A percentile compares a stretch with the other conserved stretches of the same genome.
These are phyloP conservation scores for Melampsora occidentalis DNA, from an alignment of 1,284 basidiomycete species.

Conservation along the genomic window DNA sequence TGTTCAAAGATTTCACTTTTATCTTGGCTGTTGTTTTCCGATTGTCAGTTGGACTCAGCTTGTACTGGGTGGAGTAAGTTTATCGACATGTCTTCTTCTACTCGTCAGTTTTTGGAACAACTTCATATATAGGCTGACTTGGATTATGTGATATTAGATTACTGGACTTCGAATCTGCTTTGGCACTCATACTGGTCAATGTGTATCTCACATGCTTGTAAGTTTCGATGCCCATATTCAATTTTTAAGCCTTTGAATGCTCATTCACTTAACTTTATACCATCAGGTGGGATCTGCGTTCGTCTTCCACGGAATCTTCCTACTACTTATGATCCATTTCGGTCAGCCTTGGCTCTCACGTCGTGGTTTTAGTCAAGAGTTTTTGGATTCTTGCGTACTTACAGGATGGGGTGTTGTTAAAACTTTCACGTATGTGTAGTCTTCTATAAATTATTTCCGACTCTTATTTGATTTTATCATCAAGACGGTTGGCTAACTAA, in stretches of 20 bases:
- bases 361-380: slow-evolving; percentile 66
- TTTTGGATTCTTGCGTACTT: slow-evolving; percentile 85
- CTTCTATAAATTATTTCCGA: too few relatives aligned
- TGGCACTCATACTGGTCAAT: slow-evolving; percentile 65
- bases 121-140: slow-evolving; percentile 52
- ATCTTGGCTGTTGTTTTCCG: slow-evolving; percentile 80
- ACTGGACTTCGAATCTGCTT: slow-evolving; percentile 67
- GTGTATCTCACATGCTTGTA: slow-evolving; percentile 65
- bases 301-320: slow-evolving; percentile 77
- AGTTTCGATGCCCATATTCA: neutral
- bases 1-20: slow-evolving; percentile 70
- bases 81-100: slow-evolving; percentile 56
- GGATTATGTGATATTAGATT: slow-evolving; percentile 55
- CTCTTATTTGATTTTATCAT: neutral
- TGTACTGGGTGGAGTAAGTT: slow-evolving; percentile 59
- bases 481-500: too few relatives aligned
- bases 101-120: too few relatives aligned
- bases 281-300: slow-evolving; percentile 49
- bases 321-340: slow-evolving; percentile 76
- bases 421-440: slow-evolving; percentile 73
- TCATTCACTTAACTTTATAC: neutral
- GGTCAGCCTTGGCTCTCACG: slow-evolving; percentile 76
- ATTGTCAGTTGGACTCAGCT: slow-evolving; percentile 66
- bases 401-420: slow-evolving; percentile 69
- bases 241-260: neutral